Evolutionary conservation across 2,329 filamentous ascomycete species (phyloP).

Genomic region (Metarhizium brunneum): DNA sequence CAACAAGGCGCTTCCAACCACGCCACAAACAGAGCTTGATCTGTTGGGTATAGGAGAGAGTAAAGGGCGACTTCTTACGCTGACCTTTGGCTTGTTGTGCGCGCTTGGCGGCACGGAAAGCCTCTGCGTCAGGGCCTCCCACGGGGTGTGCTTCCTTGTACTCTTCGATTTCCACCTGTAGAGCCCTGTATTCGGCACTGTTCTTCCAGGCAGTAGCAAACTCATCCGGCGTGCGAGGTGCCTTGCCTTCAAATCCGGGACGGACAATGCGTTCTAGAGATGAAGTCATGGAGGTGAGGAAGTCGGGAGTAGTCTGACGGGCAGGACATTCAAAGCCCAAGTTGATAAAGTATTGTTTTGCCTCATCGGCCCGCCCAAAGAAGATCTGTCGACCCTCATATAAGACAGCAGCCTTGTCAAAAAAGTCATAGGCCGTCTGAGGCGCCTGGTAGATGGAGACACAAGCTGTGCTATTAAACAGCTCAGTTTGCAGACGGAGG

Average conservation of each 20-base stretch:
- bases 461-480: slow-evolving; percentile 54
- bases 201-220: slow-evolving; percentile 51
- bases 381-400: slow-evolving; percentile 55
- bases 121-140: slow-evolving; percentile 44
- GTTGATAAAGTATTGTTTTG: slow-evolving; percentile 55
- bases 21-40: slow-evolving; percentile 71
- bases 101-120: slow-evolving; percentile 44
- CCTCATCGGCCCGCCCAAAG: slow-evolving; percentile 50
- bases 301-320: slow-evolving; percentile 61
- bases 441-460: slow-evolving; percentile 69
- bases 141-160: slow-evolving; percentile 46
- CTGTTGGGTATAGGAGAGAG: slow-evolving; percentile 68
- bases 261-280: slow-evolving; percentile 46
- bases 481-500: slow-evolving; percentile 56
- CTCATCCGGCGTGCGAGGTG: slow-evolving; percentile 51
- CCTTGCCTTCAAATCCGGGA: slow-evolving; percentile 44
- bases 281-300: slow-evolving; percentile 61
- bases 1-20: slow-evolving; percentile 66
- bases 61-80: slow-evolving; percentile 70
- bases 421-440: slow-evolving; percentile 53
- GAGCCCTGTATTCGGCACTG: slow-evolving; percentile 38
- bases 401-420: slow-evolving; percentile 49
- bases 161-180: slow-evolving; percentile 45
- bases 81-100: slow-evolving; percentile 47
- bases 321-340: slow-evolving; percentile 59